Evolutionary conservation across 306 rosid genomes (phyloP).

Genomic region (Malus orientalis): DNA sequence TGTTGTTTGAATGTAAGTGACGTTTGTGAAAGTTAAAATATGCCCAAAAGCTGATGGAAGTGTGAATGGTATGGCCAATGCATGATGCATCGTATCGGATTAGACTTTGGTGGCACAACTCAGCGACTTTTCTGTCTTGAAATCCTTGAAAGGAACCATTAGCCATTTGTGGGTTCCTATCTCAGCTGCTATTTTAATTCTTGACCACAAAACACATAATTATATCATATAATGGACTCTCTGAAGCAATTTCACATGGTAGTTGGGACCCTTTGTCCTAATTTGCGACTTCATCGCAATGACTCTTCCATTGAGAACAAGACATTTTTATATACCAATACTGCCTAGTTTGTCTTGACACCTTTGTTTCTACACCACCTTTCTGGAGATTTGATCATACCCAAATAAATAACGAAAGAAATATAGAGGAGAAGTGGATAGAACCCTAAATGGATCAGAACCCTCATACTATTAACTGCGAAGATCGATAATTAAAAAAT

Average conservation of each 20-base stretch:
- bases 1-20: not conserved
- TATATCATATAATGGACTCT: not conserved
- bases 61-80: not conserved
- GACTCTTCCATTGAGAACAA: not conserved
- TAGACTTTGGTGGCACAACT: conserved; percentile 22
- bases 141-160: conserved; percentile 1
- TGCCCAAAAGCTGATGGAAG: not conserved
- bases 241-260: conserved; percentile 9
- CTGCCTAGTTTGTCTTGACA: conserved; percentile 3
- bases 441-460: not conserved
- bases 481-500: not conserved
- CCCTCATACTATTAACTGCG: not conserved
- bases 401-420: not conserved
- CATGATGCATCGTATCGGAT: conserved; percentile 3
- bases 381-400: conserved; percentile 1
- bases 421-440: not conserved
- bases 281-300: not conserved
- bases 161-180: not conserved
- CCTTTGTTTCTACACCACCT: conserved; percentile 2
- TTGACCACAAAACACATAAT: not conserved
- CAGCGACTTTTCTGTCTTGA: conserved; percentile 5
- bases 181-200: not conserved
- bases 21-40: not conserved
- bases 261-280: conserved; percentile 7
- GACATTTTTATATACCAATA: not conserved